These are phyloP conservation scores for Verticillium longisporum DNA, from an alignment of 2,329 filamentous ascomycete species.

Conservation along the genomic window DNA sequence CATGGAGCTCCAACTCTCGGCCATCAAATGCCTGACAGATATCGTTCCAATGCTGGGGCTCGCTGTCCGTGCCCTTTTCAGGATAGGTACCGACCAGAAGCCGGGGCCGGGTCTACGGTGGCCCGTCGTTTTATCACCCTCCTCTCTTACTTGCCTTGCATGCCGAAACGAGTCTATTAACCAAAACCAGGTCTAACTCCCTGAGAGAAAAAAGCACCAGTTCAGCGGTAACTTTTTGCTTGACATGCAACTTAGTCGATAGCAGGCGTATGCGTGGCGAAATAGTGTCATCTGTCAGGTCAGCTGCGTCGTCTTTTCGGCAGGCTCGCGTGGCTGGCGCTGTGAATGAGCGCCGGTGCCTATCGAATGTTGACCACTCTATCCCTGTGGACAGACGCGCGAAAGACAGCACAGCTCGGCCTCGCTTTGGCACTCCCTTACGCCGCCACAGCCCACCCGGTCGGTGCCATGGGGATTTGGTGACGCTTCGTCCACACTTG, in stretches of 20 bases:
- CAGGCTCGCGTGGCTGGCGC: not conserved
- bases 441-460: not conserved
- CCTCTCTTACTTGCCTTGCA: too few relatives aligned
- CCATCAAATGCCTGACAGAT: not conserved
- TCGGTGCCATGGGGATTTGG: too few relatives aligned
- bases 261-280: not conserved
- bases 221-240: not conserved
- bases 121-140: too few relatives aligned
- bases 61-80: not conserved
- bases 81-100: not conserved
- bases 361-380: not conserved
- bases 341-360: not conserved
- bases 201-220: too few relatives aligned
- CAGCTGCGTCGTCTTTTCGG: too few relatives aligned
- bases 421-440: not conserved
- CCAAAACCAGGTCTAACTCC: too few relatives aligned
- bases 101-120: not conserved
- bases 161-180: too few relatives aligned
- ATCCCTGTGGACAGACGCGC: not conserved
- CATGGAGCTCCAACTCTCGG: not conserved
- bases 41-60: not conserved
- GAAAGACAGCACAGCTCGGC: not conserved
- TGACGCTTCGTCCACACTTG: not conserved
- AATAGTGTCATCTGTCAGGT: not conserved
- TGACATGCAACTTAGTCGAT: not conserved